Evolutionary conservation across 768 basidiomycete species (phyloP).

Genomic region (Leucocoprinus leucothites): DNA sequence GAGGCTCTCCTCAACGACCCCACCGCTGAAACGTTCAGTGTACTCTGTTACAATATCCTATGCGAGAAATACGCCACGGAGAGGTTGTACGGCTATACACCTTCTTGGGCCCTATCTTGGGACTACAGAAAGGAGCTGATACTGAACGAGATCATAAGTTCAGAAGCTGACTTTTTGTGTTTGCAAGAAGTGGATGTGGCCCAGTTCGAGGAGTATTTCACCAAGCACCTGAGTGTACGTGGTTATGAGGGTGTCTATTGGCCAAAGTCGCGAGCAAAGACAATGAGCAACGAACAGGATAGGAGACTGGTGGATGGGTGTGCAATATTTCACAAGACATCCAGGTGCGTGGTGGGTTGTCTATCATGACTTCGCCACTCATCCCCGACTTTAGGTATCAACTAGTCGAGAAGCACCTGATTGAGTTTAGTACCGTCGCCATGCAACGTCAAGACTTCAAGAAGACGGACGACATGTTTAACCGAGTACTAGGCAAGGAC

Average conservation of each 20-base stretch:
- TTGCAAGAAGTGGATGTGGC: conserved; percentile 93
- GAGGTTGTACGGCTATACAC: conserved; percentile 92
- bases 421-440: conserved; percentile 92
- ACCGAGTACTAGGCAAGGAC: conserved; percentile 93
- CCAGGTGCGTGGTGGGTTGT: conserved; percentile 57
- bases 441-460: conserved; percentile 93
- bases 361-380: conserved; percentile 11
- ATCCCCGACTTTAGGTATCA: conserved; percentile 58
- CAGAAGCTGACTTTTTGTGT: conserved; percentile 87
- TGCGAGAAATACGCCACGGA: conserved; percentile 89
- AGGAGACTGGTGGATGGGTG: conserved; percentile 91
- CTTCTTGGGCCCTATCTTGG: conserved; percentile 96
- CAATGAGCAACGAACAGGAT: conserved; percentile 79
- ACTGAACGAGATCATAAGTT: conserved; percentile 75
- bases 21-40: conserved; percentile 70
- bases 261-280: conserved; percentile 91
- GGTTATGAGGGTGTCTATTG: conserved; percentile 92
- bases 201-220: conserved; percentile 90
- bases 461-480: conserved; percentile 99
- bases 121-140: conserved; percentile 89
- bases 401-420: conserved; percentile 87
- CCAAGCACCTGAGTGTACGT: conserved; percentile 61
- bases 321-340: conserved; percentile 91
- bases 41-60: conserved; percentile 91
- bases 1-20: conserved; percentile 61